A percentile compares a stretch with the other conserved stretches of the same genome.
Evolutionary conservation across 1,139 yeast genomes (phyloP).

Genomic region (Nakaseomyces kungkrabaensis): DNA sequence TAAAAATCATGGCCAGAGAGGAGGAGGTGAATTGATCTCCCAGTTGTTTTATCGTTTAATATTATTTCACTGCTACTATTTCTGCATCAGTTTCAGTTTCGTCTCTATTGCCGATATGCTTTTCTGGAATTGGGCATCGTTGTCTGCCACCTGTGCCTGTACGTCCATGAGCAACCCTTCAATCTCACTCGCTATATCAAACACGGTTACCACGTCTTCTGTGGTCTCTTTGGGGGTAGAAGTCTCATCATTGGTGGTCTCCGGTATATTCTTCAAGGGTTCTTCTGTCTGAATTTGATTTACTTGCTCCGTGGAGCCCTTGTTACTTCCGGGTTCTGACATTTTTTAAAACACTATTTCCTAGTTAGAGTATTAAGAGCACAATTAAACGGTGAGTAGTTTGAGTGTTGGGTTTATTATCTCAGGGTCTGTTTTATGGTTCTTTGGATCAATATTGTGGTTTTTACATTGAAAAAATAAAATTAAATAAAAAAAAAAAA

Average conservation of each 20-base stretch:
- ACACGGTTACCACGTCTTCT: slow-evolving; percentile 33
- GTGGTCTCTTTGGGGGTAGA: slow-evolving; percentile 1
- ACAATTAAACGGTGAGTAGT: background rate
- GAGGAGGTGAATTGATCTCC: no score
- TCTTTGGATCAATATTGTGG: no score
- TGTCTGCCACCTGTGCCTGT: slow-evolving; percentile 25
- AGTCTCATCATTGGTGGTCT: background rate
- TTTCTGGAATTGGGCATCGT: slow-evolving; percentile 19
- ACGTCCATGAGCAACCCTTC: slow-evolving; percentile 36
- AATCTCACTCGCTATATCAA: slow-evolving; percentile 44
- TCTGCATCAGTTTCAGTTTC: slow-evolving; percentile 10
- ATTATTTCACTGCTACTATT: background rate
- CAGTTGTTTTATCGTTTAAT: no score
- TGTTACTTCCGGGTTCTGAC: background rate
- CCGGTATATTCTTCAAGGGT: background rate
- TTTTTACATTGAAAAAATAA: no score
- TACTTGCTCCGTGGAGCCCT: background rate
- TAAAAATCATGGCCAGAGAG: no score
- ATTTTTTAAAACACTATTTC: background rate
- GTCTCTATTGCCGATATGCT: slow-evolving; percentile 16
- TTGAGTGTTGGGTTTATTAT: no score
- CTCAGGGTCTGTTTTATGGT: no score
- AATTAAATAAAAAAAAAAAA: no score
- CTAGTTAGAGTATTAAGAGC: no score
- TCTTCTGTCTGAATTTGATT: background rate